phyloP scores from a whole-genome alignment of 1,284 basidiomycete genomes.

The Farysia itapuensis region DNA sequence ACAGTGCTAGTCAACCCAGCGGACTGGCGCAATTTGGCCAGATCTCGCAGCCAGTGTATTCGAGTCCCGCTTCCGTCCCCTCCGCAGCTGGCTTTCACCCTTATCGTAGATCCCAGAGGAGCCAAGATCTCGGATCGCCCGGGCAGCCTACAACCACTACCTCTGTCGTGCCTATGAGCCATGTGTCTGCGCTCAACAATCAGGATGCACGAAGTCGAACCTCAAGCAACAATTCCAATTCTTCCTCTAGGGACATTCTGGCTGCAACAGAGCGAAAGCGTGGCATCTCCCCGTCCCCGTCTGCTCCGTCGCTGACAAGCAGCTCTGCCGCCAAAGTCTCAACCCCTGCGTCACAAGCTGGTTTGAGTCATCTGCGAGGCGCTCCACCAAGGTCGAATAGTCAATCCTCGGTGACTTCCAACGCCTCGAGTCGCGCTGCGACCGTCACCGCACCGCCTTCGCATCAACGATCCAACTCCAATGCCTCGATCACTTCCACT shows the following conservation, averaged over 20 bases:
- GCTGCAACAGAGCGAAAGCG: conserved; percentile 30
- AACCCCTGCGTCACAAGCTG: conserved; percentile 11
- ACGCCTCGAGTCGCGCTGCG: conserved; percentile 14
- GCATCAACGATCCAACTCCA: conserved; percentile 24
- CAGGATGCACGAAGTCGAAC: conserved; percentile 30
- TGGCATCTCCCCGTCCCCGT: conserved; percentile 14
- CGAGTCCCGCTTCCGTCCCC: conserved; percentile 27
- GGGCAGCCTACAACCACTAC: too few relatives aligned
- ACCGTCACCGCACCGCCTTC: neutral
- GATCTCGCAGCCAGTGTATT: conserved; percentile 12
- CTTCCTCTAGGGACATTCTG: conserved; percentile 27
- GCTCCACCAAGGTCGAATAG: conserved; percentile 32
- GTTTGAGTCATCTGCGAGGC: conserved; percentile 29
- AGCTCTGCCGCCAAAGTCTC: neutral
- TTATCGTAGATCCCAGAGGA: conserved; percentile 40
- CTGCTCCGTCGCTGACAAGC: conserved; percentile 4
- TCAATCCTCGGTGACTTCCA: conserved; percentile 23
- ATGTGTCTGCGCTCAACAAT: too few relatives aligned
- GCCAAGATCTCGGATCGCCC: too few relatives aligned
- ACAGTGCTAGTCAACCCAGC: conserved; percentile 19
- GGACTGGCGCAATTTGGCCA: conserved; percentile 13
- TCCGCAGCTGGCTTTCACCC: conserved; percentile 46
- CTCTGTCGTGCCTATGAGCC: too few relatives aligned
- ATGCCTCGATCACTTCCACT: conserved; percentile 18
- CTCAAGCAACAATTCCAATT: conserved; percentile 31